Percentiles rank a stretch among this genome's conserved stretches.
Conservation (phyloP, 129 eudicot genomes). For the Artemisia annua region DNA sequence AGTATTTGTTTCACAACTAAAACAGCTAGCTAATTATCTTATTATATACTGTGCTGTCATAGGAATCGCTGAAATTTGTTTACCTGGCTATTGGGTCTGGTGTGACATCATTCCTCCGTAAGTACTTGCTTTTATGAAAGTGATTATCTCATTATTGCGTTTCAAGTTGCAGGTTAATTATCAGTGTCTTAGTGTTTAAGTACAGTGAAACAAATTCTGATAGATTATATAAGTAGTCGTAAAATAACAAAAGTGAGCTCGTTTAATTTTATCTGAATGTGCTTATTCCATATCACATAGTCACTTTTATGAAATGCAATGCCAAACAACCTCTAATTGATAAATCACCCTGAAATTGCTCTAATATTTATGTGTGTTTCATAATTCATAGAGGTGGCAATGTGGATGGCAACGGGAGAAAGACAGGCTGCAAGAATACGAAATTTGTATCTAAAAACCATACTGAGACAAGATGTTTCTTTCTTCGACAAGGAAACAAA, state of each 20-base stretch:
- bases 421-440: slow-evolving; percentile 78
- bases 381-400: slow-evolving; percentile 53
- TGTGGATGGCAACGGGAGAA: slow-evolving; percentile 86
- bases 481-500: slow-evolving; percentile 76
- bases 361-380: background rate
- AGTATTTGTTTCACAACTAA: too few species aligned
- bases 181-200: background rate
- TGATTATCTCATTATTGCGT: background rate
- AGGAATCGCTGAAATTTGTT: slow-evolving; percentile 62
- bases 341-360: background rate
- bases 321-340: background rate
- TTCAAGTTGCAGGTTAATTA: background rate
- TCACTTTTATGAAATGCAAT: background rate
- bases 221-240: too few species aligned
- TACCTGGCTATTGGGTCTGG: slow-evolving; percentile 65
- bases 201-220: too few species aligned
- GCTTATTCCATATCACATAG: too few species aligned
- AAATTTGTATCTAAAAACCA: slow-evolving; percentile 56
- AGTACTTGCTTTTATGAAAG: slow-evolving; percentile 27
- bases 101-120: slow-evolving; percentile 64
- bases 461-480: slow-evolving; percentile 68
- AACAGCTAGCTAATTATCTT: too few species aligned
- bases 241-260: too few species aligned
- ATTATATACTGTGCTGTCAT: background rate
- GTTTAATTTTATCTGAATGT: too few species aligned